Conservation (phyloP, 2,329 filamentous ascomycete genomes). For the Cladophialophora bantiana region DNA sequence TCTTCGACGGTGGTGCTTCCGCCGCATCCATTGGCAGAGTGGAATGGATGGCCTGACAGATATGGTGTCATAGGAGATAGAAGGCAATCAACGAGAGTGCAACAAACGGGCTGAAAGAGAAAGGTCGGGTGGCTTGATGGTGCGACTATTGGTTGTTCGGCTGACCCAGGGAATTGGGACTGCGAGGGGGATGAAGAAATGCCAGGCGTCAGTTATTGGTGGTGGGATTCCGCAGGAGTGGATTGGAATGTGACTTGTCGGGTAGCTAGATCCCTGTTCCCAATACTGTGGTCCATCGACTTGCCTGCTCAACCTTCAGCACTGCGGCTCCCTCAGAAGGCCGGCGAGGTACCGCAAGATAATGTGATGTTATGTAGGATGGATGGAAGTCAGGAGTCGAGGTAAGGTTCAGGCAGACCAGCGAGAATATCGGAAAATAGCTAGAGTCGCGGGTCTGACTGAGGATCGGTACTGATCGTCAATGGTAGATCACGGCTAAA, state of each 20-base stretch:
- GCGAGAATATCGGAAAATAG: not conserved
- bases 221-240: constrained; percentile 33
- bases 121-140: constrained; percentile 20
- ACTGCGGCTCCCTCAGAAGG: not conserved
- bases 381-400: not conserved
- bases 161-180: constrained; percentile 27
- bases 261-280: constrained; percentile 24
- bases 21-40: constrained; percentile 24
- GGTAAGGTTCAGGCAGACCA: not conserved
- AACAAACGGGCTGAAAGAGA: constrained; percentile 10
- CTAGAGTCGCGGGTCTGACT: not conserved
- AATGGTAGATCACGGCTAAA: not conserved
- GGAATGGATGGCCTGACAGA: constrained; percentile 18
- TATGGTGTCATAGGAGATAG: constrained; percentile 22
- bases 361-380: not conserved
- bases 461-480: constrained; percentile 1
- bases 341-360: not conserved
- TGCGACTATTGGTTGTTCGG: constrained; percentile 30
- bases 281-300: constrained; percentile 29
- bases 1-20: constrained; percentile 27
- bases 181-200: constrained; percentile 21
- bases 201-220: constrained; percentile 34
- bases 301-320: constrained; percentile 1
- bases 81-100: constrained; percentile 19
- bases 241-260: constrained; percentile 36